Evolutionary conservation across 768 basidiomycete species (phyloP), one percentile per base, ranked within the genome.

Genomic region (Tubosaeta sp.): DNA sequence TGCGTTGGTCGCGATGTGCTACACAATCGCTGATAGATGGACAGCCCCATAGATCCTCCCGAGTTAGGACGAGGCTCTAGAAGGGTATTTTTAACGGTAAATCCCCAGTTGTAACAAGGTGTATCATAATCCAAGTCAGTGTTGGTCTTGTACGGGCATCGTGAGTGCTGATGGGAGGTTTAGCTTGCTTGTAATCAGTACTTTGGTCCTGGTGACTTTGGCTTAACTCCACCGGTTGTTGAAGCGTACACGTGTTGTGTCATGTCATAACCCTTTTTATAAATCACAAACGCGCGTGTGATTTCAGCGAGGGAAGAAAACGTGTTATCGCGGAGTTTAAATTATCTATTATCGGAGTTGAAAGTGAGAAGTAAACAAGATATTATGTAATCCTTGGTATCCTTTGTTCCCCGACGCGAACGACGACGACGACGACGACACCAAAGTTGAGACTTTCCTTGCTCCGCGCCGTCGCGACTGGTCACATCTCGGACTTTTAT

Each of bases 71-170:
- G 51, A 50, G 51, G 42, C 44, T 39, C 2, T 42, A 58, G 53
- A 51, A 19, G 61, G 64, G 59, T 61, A 65, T 64, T 66, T 65
- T 66, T 50, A 56, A 3, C 19, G 3, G 39, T 60, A 66, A 64
- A 62, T 64, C 65, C 63, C 64, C 34, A 16, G 12, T 25, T 53
- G 54, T 54, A 46, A 19, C 49, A 41, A 34, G 3, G 5, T 66
- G 62, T 66, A 65, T 64, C 55, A 66, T 56, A 55, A n/a, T 13
- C 17, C 37, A 38, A 54, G 61, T 44, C 3, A 44, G 64, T 64
- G 11, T 0, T 59, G 57, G 49, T 10, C 9, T 0, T 12, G 13
- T 19, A 9, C 17, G 11, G 12, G 35, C 9, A 13, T 4, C 2
- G 10, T 4, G 35, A n/a, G 16, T 17, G 50, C 29, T 54, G 44